Evolutionary conservation across 495 filamentous ascomycete genomes (phyloP).

Genomic region (Aspergillus bertholletiae): DNA sequence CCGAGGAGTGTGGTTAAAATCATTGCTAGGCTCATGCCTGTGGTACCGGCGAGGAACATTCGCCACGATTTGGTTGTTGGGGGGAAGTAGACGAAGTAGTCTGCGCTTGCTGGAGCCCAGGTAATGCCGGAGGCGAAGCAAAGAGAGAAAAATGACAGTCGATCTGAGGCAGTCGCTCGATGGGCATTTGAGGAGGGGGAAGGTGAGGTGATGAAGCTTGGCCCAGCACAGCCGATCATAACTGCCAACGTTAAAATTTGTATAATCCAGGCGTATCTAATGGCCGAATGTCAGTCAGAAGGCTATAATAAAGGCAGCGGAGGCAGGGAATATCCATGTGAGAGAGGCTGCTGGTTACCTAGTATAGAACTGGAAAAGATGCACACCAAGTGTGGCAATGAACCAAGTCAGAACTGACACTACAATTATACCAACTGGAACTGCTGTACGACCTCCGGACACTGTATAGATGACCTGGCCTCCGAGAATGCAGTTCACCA

Average conservation of each 20-base stretch:
- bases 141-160: conserved; percentile 61
- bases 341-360: conserved; percentile 29
- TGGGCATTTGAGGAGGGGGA: conserved; percentile 3
- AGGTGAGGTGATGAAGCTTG: conserved; percentile 51
- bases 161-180: conserved; percentile 43
- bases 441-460: conserved; percentile 31
- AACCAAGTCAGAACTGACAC: conserved; percentile 11
- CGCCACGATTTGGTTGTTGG: conserved; percentile 35
- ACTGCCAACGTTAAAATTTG: conserved; percentile 55
- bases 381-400: conserved; percentile 11
- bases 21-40: conserved; percentile 46
- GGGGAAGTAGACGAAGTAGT: conserved; percentile 53
- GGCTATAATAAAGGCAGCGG: neutral
- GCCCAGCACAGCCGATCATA: conserved; percentile 56
- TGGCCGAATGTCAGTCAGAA: neutral
- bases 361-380: conserved; percentile 11
- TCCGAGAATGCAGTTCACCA: conserved; percentile 53
- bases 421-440: conserved; percentile 29
- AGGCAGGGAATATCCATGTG: conserved; percentile 31
- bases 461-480: conserved; percentile 51
- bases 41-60: conserved; percentile 37
- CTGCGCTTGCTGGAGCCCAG: conserved; percentile 44
- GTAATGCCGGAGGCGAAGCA: conserved; percentile 51
- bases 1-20: conserved; percentile 59
- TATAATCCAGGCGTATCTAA: conserved; percentile 46